These are phyloP conservation scores for Diophrys sp. DNA, from an alignment of 73 alveolate species.

Conservation along the genomic window DNA sequence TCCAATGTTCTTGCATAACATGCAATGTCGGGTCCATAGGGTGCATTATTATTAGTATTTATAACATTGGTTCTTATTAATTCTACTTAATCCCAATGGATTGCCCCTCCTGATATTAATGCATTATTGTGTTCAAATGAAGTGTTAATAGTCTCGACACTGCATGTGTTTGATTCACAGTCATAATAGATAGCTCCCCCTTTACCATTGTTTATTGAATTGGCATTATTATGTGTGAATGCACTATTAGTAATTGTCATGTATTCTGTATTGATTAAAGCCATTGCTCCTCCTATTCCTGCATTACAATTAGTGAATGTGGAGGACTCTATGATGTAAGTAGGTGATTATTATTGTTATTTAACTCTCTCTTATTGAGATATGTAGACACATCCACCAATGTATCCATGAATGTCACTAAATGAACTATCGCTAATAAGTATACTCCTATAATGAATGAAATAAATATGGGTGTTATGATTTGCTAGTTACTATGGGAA, in stretches of 20 bases:
- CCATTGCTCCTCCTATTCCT: slow-evolving; percentile 28
- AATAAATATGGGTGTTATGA: slow-evolving; percentile 3
- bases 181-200: slow-evolving; percentile 54
- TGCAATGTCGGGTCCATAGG: slow-evolving; percentile 24
- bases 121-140: slow-evolving; percentile 5
- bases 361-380: background rate
- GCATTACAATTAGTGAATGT: slow-evolving; percentile 12
- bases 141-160: background rate
- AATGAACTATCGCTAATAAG: slow-evolving; percentile 6
- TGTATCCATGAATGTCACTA: slow-evolving; percentile 2
- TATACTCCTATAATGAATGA: no score
- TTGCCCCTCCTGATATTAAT: slow-evolving; percentile 26
- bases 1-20: slow-evolving; percentile 18
- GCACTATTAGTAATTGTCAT: background rate
- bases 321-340: slow-evolving; percentile 5
- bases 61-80: slow-evolving; percentile 14
- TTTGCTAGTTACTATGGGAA: no score
- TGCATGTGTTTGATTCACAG: slow-evolving; percentile 9
- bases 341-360: background rate
- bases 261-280: slow-evolving; percentile 13
- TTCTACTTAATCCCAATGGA: slow-evolving; percentile 21
- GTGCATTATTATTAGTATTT: background rate
- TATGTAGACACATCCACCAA: slow-evolving; percentile 30
- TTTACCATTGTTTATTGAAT: slow-evolving; percentile 15
- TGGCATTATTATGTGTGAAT: slow-evolving; percentile 15